phyloP scores from a whole-genome alignment of 257 asterid genomes.

The Nicotiana tomentosiformis region DNA sequence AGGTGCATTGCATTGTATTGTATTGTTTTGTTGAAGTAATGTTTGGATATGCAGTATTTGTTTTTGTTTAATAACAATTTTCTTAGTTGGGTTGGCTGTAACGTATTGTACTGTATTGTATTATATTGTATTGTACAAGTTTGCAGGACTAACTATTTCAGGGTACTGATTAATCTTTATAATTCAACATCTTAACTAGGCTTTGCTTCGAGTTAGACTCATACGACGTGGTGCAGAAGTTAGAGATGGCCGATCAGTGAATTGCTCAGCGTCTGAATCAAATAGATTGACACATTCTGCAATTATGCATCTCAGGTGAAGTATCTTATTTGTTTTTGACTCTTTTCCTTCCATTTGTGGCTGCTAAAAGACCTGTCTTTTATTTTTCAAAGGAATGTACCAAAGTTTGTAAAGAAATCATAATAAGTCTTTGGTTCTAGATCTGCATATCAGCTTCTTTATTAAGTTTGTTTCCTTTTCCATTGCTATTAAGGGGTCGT shows the following conservation, averaged over 20 bases:
- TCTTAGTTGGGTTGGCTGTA: background rate
- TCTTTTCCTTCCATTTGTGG: background rate
- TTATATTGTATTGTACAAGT: background rate
- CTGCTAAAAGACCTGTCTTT: background rate
- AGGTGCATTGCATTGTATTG: slow-evolving; percentile 26
- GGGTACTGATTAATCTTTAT: background rate
- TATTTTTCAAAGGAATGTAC: background rate
- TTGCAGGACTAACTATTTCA: background rate
- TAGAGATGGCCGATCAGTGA: slow-evolving; percentile 21
- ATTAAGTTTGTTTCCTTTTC: background rate
- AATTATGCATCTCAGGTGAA: slow-evolving; percentile 38
- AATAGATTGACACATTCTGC: slow-evolving; percentile 27
- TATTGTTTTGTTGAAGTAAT: background rate
- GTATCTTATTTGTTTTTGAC: background rate
- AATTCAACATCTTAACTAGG: slow-evolving; percentile 28
- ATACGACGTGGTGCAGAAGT: slow-evolving; percentile 53
- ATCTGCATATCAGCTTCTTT: background rate
- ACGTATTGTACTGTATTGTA: background rate
- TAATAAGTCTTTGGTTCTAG: no score
- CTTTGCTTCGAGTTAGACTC: slow-evolving; percentile 56
- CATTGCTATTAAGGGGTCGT: no score
- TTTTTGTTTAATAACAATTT: background rate
- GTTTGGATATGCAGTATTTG: background rate
- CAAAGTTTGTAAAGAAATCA: background rate
- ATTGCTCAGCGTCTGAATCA: slow-evolving; percentile 24